Evolutionary conservation across 2,329 filamentous ascomycete species (phyloP), one percentile per base, ranked within the genome.

Genomic region (Proliferodiscus dingleyae): DNA sequence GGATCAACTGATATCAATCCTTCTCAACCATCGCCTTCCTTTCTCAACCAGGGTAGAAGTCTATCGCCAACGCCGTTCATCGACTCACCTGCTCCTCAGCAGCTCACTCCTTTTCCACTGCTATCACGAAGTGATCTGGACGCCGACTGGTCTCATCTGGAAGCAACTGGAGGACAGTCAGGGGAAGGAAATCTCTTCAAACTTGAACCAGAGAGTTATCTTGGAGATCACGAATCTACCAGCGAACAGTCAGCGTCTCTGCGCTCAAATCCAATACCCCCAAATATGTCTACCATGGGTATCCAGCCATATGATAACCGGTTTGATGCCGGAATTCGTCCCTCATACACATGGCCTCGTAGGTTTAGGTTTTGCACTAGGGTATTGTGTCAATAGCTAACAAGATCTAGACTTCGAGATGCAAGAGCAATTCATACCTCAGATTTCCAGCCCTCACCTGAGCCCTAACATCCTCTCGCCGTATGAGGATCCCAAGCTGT

Each of bases 291-390:
- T 52, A 56, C 58, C 41, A 41, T 62, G 18, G 60, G 61, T 7
- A 60, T 62, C 43, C 60, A 63, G 41, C 56, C 60, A 32, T 64
- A 60, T 51, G 61, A 63, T 43, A 36, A 51, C 37, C 49, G 54
- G 30, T 63, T 63, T 45, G 60, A 62, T 50, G 50, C 55, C 28
- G 49, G 51, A 39, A 47, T 54, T 33, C 52, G 58, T 46, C 57
- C 56, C 34, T 57, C 58, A 41, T 61, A 58, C 32, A 63, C 59
- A 23, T 63, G 61, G 61, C 61, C 61, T 52, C 54, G 61, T 63
- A 53, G 55, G 61, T 59, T 44, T 26, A 4, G 32, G 15, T 41
- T 40, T 23, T 38, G 32, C 32, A 16, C 26, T 26, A 19, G 19
- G 15, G 26, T 32, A 7, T 29, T 9, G 8, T 16, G 21, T 13